A percentile compares a stretch with the other conserved stretches of the same genome.
These are phyloP conservation scores for Cryphonectria naterciae DNA, from an alignment of 2,329 filamentous ascomycete species.

Conservation along the genomic window DNA sequence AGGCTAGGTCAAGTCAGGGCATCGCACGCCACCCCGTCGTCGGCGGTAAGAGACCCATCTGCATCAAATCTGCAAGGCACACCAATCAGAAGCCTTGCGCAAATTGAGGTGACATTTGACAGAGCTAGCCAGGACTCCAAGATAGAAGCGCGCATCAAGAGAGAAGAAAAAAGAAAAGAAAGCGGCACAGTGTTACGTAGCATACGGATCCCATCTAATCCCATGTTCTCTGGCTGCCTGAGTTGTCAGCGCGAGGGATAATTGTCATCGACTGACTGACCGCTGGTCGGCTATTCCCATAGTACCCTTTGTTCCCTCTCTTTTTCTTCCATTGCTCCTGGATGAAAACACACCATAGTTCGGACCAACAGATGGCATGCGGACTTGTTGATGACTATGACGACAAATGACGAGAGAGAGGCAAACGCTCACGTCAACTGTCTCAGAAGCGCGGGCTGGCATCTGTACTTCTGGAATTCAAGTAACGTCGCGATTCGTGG, in stretches of 20 bases:
- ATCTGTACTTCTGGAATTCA: background rate
- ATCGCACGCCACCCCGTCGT: constrained; percentile 6
- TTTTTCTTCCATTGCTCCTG: background rate
- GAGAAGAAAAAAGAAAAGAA: background rate
- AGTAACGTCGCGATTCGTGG: constrained; percentile 18
- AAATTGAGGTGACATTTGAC: constrained; percentile 25
- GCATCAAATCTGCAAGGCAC: constrained; percentile 29
- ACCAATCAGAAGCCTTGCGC: constrained; percentile 27
- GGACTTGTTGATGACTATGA: background rate
- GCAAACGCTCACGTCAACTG: constrained; percentile 2
- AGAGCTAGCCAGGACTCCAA: background rate
- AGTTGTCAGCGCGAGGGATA: background rate
- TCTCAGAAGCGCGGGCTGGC: constrained; percentile 1
- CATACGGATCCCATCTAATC: background rate
- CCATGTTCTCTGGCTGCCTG: background rate
- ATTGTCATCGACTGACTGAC: background rate
- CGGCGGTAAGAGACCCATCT: constrained; percentile 1
- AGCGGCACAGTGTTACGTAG: constrained; percentile 1
- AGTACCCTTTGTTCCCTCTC: background rate
- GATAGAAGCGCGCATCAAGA: background rate
- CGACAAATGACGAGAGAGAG: background rate
- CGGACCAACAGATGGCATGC: background rate
- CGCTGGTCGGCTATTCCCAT: background rate
- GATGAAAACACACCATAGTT: background rate
- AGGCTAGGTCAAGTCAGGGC: constrained; percentile 24